Conservation (phyloP, 116 monocot species). For the Dioscorea cayenensis region DNA sequence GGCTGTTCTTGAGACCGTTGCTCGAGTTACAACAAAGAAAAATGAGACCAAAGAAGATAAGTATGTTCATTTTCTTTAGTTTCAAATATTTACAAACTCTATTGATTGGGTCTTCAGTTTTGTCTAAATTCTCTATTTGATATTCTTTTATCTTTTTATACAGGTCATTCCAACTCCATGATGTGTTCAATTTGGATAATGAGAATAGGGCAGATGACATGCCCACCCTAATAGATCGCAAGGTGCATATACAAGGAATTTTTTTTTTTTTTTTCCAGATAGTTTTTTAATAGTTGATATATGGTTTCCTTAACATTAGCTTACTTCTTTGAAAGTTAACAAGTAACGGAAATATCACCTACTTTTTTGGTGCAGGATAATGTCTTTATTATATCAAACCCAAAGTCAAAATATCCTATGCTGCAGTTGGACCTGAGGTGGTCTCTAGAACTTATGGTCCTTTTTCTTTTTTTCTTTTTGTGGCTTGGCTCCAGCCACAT, state of each 20-base stretch:
- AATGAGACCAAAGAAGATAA: slow-evolving; percentile 97
- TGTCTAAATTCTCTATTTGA: background rate
- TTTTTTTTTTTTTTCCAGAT: background rate
- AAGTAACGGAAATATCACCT: background rate
- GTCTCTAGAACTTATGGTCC: background rate
- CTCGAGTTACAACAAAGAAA: slow-evolving; percentile 84
- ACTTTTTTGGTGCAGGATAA: slow-evolving; percentile 55
- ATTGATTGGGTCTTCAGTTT: background rate
- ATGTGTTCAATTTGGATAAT: slow-evolving; percentile 90
- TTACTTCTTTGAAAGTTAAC: background rate
- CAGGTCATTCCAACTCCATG: slow-evolving; percentile 87
- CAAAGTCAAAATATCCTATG: slow-evolving; percentile 95
- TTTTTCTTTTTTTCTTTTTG: background rate
- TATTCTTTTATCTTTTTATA: background rate
- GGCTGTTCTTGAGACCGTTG: slow-evolving; percentile 96
- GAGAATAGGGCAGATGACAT: slow-evolving; percentile 85
- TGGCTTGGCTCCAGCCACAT: background rate
- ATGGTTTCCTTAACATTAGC: background rate
- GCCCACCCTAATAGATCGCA: slow-evolving; percentile 88
- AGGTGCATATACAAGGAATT: slow-evolving; percentile 25
- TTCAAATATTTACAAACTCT: background rate
- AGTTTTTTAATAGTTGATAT: background rate
- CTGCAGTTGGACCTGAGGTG: slow-evolving; percentile 91
- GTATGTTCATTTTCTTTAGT: slow-evolving; percentile 25
- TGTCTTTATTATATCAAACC: slow-evolving; percentile 98